Conservation (phyloP, 1,139 yeast species). For the Sugiyamaella neomexicana region DNA sequence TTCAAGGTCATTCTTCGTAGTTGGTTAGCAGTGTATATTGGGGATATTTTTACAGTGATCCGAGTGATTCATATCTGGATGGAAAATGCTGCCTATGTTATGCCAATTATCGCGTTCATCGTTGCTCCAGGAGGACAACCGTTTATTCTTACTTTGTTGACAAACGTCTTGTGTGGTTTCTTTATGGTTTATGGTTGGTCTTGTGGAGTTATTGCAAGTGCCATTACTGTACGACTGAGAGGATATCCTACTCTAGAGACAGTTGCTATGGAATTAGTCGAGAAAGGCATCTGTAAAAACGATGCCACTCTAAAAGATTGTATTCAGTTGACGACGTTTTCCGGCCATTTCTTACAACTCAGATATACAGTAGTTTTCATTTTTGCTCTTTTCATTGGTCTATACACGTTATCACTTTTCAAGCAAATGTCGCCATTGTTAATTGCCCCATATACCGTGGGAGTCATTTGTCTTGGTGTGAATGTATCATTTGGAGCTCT, state of each 20-base stretch:
- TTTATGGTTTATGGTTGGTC: constrained; percentile 29
- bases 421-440: constrained; percentile 20
- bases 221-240: constrained; percentile 32
- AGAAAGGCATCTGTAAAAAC: constrained; percentile 31
- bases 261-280: constrained; percentile 22
- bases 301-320: constrained; percentile 25
- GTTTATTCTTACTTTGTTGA: constrained; percentile 27
- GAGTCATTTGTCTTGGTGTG: constrained; percentile 28
- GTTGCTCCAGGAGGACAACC: constrained; percentile 36
- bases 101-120: constrained; percentile 33
- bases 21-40: constrained; percentile 34
- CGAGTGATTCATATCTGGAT: constrained; percentile 29
- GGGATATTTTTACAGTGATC: constrained; percentile 28
- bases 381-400: constrained; percentile 30
- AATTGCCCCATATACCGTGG: constrained; percentile 25
- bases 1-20: constrained; percentile 32
- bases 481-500: constrained; percentile 24
- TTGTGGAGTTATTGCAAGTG: constrained; percentile 29
- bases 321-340: constrained; percentile 24
- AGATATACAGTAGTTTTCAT: constrained; percentile 31
- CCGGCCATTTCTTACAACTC: constrained; percentile 32
- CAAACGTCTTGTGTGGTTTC: constrained; percentile 26
- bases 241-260: constrained; percentile 30
- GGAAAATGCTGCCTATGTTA: constrained; percentile 34
- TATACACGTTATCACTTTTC: constrained; percentile 17